Base-by-base conservation (phyloP, 305 asterid species). In the Caryopteris hybrid region DNA sequence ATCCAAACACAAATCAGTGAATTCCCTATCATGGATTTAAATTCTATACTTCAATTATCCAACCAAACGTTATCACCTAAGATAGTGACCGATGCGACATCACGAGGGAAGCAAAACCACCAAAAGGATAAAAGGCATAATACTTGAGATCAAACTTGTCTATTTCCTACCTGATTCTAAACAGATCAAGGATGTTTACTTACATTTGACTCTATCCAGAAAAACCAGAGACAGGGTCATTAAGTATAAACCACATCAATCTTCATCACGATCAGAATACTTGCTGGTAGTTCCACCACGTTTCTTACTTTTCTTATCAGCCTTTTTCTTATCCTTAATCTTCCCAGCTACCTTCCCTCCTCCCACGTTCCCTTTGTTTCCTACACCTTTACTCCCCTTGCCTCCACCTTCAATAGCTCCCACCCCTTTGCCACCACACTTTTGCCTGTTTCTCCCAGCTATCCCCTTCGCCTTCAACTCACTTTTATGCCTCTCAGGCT, bases 251-350 rank as follows among this genome's bases (percentile, higher is more conserved):
- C 13, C 2, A 39, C 3, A 7, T 52, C 72, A 66, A 17, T 41
- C 48, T 21, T 80, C 75, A 17, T 50, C 59, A 36, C 18, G 56
- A 31, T 52, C 53, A 20, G 72, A 57, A 45, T 60, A 50, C 67
- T 64, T 78, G 45, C 75, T 55, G 43, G 33, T 46, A 62, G 68
- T 52, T 22, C 82, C 71, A 47, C 83, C 75, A 38, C 36, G 78
- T 76, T 76, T 85, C 78, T 76, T 79, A 38, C 34, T 74, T 72
- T 83, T 86, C 77, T 76, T 76, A 33, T 71, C 71, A 71, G 59
- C 71, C 47, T 67, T n/a, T 33, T 61, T 76, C 76, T 78, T 81
- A 60, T 54, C 81, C 41, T 67, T 75, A 22, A 52, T 74, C 55
- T 67, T 74, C n/a, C 73, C 80, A 11, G 43, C 74, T 7, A 55